These are phyloP conservation scores for Pyrus hybrid DNA, from an alignment of 331 rosid species.

Conservation along the genomic window DNA sequence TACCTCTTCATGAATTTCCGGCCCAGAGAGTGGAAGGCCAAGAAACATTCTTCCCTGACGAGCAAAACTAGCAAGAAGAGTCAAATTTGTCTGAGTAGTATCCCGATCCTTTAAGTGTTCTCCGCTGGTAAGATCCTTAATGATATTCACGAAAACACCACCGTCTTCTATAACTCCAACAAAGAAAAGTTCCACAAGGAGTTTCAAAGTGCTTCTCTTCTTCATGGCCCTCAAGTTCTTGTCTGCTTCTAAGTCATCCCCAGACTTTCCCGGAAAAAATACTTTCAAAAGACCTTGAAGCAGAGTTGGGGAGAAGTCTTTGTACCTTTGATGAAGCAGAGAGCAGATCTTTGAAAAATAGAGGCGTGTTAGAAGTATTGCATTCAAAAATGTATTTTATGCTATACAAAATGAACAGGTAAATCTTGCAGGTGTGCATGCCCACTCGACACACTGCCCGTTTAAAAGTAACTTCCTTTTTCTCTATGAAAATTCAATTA, in stretches of 20 bases:
- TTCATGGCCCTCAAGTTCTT: conserved; percentile 92
- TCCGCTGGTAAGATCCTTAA: conserved; percentile 78
- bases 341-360: conserved; percentile 72
- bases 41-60: conserved; percentile 94
- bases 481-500: background rate
- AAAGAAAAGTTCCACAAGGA: conserved; percentile 82
- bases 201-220: conserved; percentile 91
- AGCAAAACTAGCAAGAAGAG: conserved; percentile 98
- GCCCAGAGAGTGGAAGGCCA: conserved; percentile 71
- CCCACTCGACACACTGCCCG: background rate
- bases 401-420: background rate
- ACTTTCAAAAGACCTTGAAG: conserved; percentile 89
- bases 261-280: conserved; percentile 84
- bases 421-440: background rate
- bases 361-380: conserved; percentile 4
- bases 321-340: conserved; percentile 97
- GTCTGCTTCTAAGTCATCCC: conserved; percentile 77
- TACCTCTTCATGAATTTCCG: conserved; percentile 86
- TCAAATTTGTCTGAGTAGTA: conserved; percentile 86
- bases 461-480: background rate
- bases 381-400: background rate
- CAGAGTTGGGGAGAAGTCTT: conserved; percentile 82
- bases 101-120: conserved; percentile 95
- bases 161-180: conserved; percentile 92
- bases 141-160: conserved; percentile 63